Base-by-base conservation (phyloP, 371 early-diverging fungal species). In the Agmasoma carcini region DNA sequence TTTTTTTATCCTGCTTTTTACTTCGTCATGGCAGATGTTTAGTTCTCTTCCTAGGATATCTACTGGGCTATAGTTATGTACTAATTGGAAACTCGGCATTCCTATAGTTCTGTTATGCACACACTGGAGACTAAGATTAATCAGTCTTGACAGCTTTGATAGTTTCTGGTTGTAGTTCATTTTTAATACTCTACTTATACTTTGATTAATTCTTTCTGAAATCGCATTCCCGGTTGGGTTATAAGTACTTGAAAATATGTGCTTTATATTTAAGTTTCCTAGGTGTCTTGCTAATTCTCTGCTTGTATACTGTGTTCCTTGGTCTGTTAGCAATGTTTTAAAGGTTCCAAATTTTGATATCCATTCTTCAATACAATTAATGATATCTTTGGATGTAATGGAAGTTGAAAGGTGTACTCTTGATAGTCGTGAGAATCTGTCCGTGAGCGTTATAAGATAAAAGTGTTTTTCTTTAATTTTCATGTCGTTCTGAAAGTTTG, bases 161-260 rank as follows among this genome's bases (percentile, higher is more conserved):
- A n/a, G n/a, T n/a, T n/a, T n/a, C n/a, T n/a, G n/a, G n/a, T n/a
- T n/a, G n/a, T n/a, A n/a, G n/a, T n/a, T n/a, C n/a, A n/a, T n/a
- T n/a, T n/a, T n/a, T n/a, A n/a, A n/a, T n/a, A n/a, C n/a, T n/a
- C n/a, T n/a, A n/a, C n/a, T n/a, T n/a, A n/a, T n/a, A n/a, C n/a
- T n/a, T 27, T 31, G 14, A 39, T 57, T 57, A 38, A 17, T 9
- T n/a, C 48, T 31, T 47, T 57, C 47, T 4, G 34, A 2, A 2
- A 57, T 45, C 4, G 48, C 45, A 45, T 57, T 57, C 29, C 38
- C 46, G 9, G 11, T 3, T 1, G 57, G 57, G 23, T 46, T 57
- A 27, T 57, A 57, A 6, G 46, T 31, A 25, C 20, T 3, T 2
- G 6, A 29, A n/a, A 19, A 1, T 2, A 34, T 37, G n/a, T 57